These are phyloP conservation scores for Beauveria caledonica DNA, from an alignment of 2,329 filamentous ascomycete species.

Conservation along the genomic window DNA sequence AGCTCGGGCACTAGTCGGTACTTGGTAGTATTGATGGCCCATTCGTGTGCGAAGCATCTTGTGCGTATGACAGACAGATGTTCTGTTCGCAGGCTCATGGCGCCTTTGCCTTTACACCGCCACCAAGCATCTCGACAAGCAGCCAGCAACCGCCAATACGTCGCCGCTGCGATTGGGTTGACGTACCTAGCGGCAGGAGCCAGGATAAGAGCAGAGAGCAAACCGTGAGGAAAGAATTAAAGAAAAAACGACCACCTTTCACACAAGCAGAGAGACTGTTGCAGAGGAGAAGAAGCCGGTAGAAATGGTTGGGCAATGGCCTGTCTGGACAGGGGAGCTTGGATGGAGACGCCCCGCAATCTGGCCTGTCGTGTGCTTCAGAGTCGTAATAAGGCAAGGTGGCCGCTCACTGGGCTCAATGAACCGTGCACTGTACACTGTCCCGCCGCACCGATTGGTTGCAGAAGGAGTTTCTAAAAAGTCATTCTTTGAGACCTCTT, in stretches of 20 bases:
- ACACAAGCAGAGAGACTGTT: conserved; percentile 3
- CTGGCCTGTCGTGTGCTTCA: conserved; percentile 10
- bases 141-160: too few species aligned
- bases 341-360: conserved; percentile 8
- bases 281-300: background rate
- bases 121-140: background rate
- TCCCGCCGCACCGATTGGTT: too few species aligned
- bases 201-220: background rate
- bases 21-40: background rate
- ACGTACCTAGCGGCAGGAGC: conserved; percentile 7
- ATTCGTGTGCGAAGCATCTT: background rate
- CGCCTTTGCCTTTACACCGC: conserved; percentile 7
- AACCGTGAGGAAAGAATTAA: conserved; percentile 1
- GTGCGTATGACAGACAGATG: background rate
- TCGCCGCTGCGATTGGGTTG: background rate
- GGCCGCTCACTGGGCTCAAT: background rate
- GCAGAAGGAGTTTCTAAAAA: too few species aligned
- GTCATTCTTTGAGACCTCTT: too few species aligned
- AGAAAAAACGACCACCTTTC: background rate
- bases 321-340: background rate
- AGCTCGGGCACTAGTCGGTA: background rate
- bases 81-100: background rate
- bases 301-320: background rate
- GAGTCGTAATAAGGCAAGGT: conserved; percentile 6
- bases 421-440: background rate